Evolutionary conservation across 2,329 filamentous ascomycete genomes (phyloP).

Genomic region (Exophiala sp.): DNA sequence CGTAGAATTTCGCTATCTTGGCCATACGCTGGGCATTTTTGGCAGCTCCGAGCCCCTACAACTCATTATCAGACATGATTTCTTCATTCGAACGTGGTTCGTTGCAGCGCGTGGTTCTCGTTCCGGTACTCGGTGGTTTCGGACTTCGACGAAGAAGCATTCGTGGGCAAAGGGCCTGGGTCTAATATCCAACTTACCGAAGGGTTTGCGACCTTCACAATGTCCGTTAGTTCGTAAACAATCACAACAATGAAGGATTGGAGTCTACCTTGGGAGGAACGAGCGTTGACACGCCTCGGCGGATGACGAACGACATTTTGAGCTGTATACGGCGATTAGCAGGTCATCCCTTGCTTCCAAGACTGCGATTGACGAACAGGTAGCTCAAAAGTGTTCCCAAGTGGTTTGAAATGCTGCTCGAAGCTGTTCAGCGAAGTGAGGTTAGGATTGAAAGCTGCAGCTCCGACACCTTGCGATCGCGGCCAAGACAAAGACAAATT

Average conservation of each 20-base stretch:
- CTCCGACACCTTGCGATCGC: slow-evolving; percentile 1
- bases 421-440: slow-evolving; percentile 14
- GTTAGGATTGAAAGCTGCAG: slow-evolving; percentile 9
- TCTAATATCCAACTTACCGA: slow-evolving; percentile 16
- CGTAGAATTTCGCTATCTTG: slow-evolving; percentile 97
- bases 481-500: background rate
- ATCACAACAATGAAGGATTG: background rate
- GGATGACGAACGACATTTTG: slow-evolving; percentile 90
- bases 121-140: background rate
- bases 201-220: slow-evolving; percentile 18
- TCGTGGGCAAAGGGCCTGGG: background rate
- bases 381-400: slow-evolving; percentile 16
- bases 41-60: slow-evolving; percentile 85
- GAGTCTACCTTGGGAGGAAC: slow-evolving; percentile 89
- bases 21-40: slow-evolving; percentile 97
- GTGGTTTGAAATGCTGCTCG: slow-evolving; percentile 1
- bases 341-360: background rate
- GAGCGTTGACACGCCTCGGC: slow-evolving; percentile 92
- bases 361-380: slow-evolving; percentile 6
- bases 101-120: background rate
- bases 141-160: background rate
- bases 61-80: slow-evolving; percentile 16
- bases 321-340: slow-evolving; percentile 13
- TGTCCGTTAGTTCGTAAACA: slow-evolving; percentile 9
- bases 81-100: background rate